Conservation (phyloP, 495 filamentous ascomycete species). For the Neurospora sp. region DNA sequence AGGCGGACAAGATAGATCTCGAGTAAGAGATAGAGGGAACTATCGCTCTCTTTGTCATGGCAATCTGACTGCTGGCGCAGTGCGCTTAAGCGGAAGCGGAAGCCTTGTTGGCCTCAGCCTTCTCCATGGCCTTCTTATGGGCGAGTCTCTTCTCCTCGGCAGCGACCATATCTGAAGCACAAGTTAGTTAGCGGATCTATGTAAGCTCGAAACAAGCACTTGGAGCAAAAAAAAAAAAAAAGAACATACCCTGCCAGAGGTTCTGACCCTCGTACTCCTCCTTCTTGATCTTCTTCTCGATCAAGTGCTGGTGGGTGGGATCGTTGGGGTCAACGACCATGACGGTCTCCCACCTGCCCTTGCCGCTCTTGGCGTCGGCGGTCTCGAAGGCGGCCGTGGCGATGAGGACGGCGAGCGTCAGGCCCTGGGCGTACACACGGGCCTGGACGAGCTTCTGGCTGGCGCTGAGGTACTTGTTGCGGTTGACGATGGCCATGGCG, state of each 20-base stretch:
- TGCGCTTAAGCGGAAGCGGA: conserved; percentile 3
- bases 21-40: not conserved
- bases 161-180: conserved; percentile 57
- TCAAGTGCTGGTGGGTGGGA: conserved; percentile 58
- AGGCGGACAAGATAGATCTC: not conserved
- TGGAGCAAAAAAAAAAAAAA: not conserved
- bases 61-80: not conserved
- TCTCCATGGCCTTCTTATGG: conserved; percentile 34
- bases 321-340: conserved; percentile 63
- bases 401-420: conserved; percentile 81
- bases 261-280: conserved; percentile 71
- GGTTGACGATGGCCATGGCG: conserved; percentile 64
- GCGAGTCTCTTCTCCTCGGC: conserved; percentile 61
- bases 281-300: conserved; percentile 61
- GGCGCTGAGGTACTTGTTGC: conserved; percentile 64
- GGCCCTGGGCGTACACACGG: conserved; percentile 92
- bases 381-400: conserved; percentile 87
- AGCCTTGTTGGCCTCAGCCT: conserved; percentile 1
- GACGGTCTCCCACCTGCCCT: conserved; percentile 66
- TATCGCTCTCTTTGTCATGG: not conserved
- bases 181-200: conserved; percentile 6
- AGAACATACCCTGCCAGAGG: conserved; percentile 68
- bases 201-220: not conserved
- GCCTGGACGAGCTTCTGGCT: conserved; percentile 95
- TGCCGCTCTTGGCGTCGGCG: conserved; percentile 62